Evolutionary conservation across 164 flowering plant species (phyloP).

Genomic region (Kingdonia uniflora): DNA sequence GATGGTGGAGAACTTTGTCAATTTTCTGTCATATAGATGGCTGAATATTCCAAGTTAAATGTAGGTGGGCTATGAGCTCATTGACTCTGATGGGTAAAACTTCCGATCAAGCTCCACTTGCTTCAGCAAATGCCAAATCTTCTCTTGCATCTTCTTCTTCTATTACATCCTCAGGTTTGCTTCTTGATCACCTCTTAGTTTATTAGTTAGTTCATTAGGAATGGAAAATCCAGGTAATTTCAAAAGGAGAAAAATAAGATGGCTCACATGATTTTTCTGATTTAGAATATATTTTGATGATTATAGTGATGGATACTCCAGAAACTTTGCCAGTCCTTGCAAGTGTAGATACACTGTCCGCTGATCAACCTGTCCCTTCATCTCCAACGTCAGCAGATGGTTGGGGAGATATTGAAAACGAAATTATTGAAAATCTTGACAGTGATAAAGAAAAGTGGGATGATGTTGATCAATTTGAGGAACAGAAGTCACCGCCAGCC

Average conservation of each 20-base stretch:
- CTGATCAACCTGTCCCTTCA: slow-evolving; percentile 49
- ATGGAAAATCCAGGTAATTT: too few species aligned
- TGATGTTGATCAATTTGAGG: slow-evolving; percentile 82
- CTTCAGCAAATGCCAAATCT: slow-evolving; percentile 33
- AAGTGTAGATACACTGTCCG: slow-evolving; percentile 26
- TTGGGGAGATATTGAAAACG: slow-evolving; percentile 96
- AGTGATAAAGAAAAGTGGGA: slow-evolving; percentile 93
- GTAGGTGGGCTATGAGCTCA: slow-evolving; percentile 99
- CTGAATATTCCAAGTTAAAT: slow-evolving; percentile 11
- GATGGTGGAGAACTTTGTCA: too few species aligned
- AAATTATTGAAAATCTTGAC: slow-evolving; percentile 47
- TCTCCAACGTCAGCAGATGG: slow-evolving; percentile 95
- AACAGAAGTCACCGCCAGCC: slow-evolving; percentile 63
- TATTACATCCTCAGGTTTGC: slow-evolving; percentile 55
- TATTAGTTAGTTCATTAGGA: too few species aligned
- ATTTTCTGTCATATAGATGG: too few species aligned
- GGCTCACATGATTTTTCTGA: too few species aligned
- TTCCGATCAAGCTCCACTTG: slow-evolving; percentile 56
- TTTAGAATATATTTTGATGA: too few species aligned
- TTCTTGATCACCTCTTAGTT: too few species aligned
- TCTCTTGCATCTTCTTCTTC: slow-evolving; percentile 41
- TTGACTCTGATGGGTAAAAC: slow-evolving; percentile 85
- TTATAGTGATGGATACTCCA: slow-evolving; percentile 32
- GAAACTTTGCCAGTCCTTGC: slow-evolving; percentile 23
- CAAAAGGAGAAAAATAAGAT: too few species aligned